Conservation (phyloP, 2,329 filamentous ascomycete species). For the Colletotrichum agaves region DNA sequence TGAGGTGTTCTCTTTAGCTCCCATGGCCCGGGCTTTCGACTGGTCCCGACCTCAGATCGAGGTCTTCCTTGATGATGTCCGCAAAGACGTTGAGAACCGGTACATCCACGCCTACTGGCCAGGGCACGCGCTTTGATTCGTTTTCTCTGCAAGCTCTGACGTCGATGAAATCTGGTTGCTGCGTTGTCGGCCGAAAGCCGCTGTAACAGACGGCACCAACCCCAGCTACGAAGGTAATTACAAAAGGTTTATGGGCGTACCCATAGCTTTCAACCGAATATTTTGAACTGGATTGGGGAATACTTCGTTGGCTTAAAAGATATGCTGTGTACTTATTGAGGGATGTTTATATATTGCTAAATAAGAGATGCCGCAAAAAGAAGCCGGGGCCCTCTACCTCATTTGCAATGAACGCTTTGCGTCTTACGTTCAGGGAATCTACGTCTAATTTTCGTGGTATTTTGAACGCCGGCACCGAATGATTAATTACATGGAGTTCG, state of each 20-base stretch:
- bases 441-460: conserved; percentile 25
- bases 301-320: too few species aligned
- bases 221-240: too few species aligned
- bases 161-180: too few species aligned
- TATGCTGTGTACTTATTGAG: neutral
- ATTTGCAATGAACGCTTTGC: conserved; percentile 5
- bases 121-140: neutral
- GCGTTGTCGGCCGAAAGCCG: too few species aligned
- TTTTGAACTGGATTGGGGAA: too few species aligned
- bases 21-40: neutral
- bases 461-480: conserved; percentile 31
- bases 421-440: conserved; percentile 16
- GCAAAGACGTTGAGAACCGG: neutral
- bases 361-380: neutral
- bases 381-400: neutral
- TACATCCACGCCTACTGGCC: neutral
- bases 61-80: neutral
- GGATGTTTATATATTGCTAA: neutral
- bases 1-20: neutral
- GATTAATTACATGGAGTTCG: conserved; percentile 22
- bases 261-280: too few species aligned
- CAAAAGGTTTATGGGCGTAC: too few species aligned
- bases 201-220: too few species aligned
- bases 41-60: neutral
- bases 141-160: too few species aligned